These are phyloP conservation scores for Didymella lethalis DNA, from an alignment of 2,329 filamentous ascomycete genomes.

Conservation along the genomic window DNA sequence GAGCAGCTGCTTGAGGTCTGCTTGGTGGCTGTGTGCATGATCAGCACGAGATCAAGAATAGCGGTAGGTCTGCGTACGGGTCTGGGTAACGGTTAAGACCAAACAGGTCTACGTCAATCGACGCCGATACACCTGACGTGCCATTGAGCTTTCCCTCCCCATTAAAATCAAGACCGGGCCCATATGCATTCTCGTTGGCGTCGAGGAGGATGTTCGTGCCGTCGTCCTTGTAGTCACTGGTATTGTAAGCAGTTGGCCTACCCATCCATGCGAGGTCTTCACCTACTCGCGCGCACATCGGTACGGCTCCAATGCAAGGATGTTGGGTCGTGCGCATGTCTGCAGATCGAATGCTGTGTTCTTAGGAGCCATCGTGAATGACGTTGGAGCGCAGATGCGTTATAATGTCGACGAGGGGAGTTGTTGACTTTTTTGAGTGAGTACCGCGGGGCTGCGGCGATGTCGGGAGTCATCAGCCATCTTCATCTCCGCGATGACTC, in stretches of 20 bases:
- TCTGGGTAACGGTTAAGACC: slow-evolving; percentile 95
- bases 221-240: slow-evolving; percentile 97
- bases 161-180: slow-evolving; percentile 73
- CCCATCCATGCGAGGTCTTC: slow-evolving; percentile 22
- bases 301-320: slow-evolving; percentile 62
- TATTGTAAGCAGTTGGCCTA: slow-evolving; percentile 23
- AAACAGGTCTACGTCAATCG: slow-evolving; percentile 74
- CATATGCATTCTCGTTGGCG: slow-evolving; percentile 97
- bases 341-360: slow-evolving; percentile 56
- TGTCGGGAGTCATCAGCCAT: slow-evolving; percentile 27
- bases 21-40: slow-evolving; percentile 70
- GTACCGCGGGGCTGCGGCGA: slow-evolving; percentile 33
- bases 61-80: slow-evolving; percentile 61
- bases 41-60: neutral
- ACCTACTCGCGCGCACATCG: slow-evolving; percentile 63
- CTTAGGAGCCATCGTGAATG: slow-evolving; percentile 35
- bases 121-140: slow-evolving; percentile 37
- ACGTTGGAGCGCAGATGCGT: slow-evolving; percentile 10
- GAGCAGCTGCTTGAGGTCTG: slow-evolving; percentile 82
- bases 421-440: slow-evolving; percentile 37
- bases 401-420: slow-evolving; percentile 7
- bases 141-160: slow-evolving; percentile 58
- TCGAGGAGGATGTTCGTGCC: slow-evolving; percentile 95
- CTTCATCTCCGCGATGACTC: slow-evolving; percentile 20
- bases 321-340: slow-evolving; percentile 61